Percentiles rank a stretch among this genome's conserved stretches.
Evolutionary conservation across 2,329 filamentous ascomycete species (phyloP).

Genomic region (Cyphellophora attinorum): DNA sequence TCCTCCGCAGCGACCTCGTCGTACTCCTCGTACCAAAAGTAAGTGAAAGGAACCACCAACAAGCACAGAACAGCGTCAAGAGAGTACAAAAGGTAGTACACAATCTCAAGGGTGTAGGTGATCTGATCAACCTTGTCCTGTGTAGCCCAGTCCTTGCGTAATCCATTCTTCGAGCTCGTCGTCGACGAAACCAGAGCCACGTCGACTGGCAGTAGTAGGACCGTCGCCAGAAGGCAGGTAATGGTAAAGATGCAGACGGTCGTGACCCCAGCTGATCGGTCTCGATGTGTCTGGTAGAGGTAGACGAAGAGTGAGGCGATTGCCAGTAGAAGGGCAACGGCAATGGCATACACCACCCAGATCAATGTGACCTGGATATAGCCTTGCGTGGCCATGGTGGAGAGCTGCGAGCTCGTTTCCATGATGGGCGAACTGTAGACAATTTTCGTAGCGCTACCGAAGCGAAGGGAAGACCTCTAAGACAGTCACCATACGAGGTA

Average conservation of each 20-base stretch:
- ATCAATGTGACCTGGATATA: conserved; percentile 82
- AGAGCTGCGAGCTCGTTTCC: not conserved
- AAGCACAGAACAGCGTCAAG: conserved; percentile 84
- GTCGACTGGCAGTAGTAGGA: conserved; percentile 87
- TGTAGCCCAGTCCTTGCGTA: conserved; percentile 91
- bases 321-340: conserved; percentile 64
- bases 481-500: too few species aligned
- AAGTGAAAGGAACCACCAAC: conserved; percentile 84
- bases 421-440: too few species aligned
- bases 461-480: too few species aligned
- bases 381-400: conserved; percentile 39
- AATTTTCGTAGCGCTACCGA: too few species aligned
- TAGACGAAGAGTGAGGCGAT: conserved; percentile 80
- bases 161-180: conserved; percentile 61
- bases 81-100: conserved; percentile 90
- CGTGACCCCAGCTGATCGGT: conserved; percentile 74
- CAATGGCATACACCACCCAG: conserved; percentile 86
- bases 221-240: conserved; percentile 78
- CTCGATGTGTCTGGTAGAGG: conserved; percentile 80
- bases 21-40: conserved; percentile 98
- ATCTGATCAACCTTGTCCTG: conserved; percentile 70
- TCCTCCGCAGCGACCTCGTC: conserved; percentile 81
- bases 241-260: conserved; percentile 78
- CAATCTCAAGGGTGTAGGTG: conserved; percentile 67
- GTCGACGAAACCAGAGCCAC: conserved; percentile 91